Base-by-base conservation (phyloP, 768 basidiomycete species). In the Suillus ampliporus region DNA sequence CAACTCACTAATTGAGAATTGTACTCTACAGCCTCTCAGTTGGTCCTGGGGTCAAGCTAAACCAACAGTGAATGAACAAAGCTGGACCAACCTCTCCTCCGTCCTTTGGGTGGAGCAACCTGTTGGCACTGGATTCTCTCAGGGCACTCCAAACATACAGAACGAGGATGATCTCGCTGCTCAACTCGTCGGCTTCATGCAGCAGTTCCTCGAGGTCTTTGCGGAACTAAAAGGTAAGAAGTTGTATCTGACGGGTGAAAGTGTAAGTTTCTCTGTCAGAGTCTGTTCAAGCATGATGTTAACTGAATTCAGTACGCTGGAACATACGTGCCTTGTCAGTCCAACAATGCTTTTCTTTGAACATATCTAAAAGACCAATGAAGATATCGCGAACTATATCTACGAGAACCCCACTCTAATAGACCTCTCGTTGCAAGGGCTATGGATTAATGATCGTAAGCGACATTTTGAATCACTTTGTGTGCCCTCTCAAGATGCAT, bases 1-100 rank as follows among this genome's bases (percentile, higher is more conserved):
- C 74, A 8, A 72, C 71, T 62, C 23, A 58, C 61, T 62, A 17
- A 58, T 62, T 37, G 51, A 64, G n/a, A 28, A 38, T 35, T 31
- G 31, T 31, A 31, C 3, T 23, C 57, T 48, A 6, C 65, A 91
- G 90, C 91, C 91, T 0, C 78, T 92, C 72, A 81, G 78, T 44
- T 91, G 90, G 90, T 73, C 82, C 5, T 78, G 67, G 48, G 91
- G 91, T 1, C 83, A 84, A 67, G 89, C 89, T 3, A 80, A 81
- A 60, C 86, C 90, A 3, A 89, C 83, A 1, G 78, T 72, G 9
- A 92, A 91, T 59, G 80, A 88, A 65, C 83, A 81, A 66, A 90
- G 89, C 71, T 92, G 91, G 91, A 92, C 91, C 0, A 92, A 92
- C 69, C 79, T 92, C 7, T 90, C 89, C 1, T 90, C 87, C 61